A percentile compares a stretch with the other conserved stretches of the same genome.
These are phyloP conservation scores for Isoetes engelmannii DNA, from an alignment of 83 land plant species.

Conservation along the genomic window DNA sequence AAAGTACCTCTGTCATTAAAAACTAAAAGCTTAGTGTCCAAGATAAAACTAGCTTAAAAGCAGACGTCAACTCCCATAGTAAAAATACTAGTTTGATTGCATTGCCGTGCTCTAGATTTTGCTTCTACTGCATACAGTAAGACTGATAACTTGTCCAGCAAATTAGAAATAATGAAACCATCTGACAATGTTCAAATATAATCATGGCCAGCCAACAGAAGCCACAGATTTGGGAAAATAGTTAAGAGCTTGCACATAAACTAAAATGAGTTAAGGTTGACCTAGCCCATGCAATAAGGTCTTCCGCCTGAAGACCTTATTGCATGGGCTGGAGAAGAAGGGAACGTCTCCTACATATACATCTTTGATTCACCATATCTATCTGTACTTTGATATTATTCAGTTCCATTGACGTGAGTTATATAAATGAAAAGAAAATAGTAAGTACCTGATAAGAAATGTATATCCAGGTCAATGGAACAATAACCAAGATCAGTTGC, in stretches of 20 bases:
- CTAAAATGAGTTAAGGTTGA: too few relatives aligned
- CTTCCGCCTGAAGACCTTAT: too few relatives aligned
- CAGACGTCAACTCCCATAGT: not conserved
- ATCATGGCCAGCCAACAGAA: too few relatives aligned
- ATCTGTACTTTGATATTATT: not conserved
- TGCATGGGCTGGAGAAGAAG: not conserved
- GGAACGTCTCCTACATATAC: not conserved
- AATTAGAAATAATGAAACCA: too few relatives aligned
- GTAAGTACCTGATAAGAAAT: slow-evolving; percentile 20
- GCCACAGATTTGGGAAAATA: too few relatives aligned
- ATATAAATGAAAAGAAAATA: not conserved
- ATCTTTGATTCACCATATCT: not conserved
- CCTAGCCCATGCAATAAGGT: too few relatives aligned
- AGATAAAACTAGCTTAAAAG: not conserved
- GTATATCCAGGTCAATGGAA: slow-evolving; percentile 21
- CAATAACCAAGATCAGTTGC: slow-evolving; percentile 19
- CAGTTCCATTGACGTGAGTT: not conserved
- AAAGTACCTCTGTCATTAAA: slow-evolving; percentile 19
- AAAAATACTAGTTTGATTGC: not conserved
- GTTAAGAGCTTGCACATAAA: too few relatives aligned
- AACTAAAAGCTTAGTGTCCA: not conserved
- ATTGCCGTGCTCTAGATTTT: not conserved
- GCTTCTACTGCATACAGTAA: not conserved
- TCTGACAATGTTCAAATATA: not conserved
- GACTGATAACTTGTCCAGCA: not conserved